phyloP scores from a whole-genome alignment of 495 filamentous ascomycete species.

The Platismatia glauca region DNA sequence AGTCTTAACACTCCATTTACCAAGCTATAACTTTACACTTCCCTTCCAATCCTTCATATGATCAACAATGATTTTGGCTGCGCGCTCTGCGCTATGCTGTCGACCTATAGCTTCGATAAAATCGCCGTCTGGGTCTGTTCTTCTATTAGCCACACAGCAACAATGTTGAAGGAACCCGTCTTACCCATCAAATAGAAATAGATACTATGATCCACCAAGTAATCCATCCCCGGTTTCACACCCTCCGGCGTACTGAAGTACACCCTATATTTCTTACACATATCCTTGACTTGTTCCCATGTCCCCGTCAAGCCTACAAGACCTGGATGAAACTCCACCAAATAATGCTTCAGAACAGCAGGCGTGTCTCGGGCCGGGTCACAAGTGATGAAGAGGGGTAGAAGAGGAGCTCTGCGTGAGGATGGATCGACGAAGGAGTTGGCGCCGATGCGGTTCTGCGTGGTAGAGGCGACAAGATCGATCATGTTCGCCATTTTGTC shows the following conservation, averaged over 20 bases:
- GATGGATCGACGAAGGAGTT: slow-evolving; percentile 84
- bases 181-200: slow-evolving; percentile 97
- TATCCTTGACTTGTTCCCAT: slow-evolving; percentile 81
- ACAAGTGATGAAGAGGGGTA: slow-evolving; percentile 88
- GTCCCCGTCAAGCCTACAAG: slow-evolving; percentile 86
- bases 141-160: background rate
- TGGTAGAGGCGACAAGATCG: slow-evolving; percentile 56
- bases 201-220: slow-evolving; percentile 96
- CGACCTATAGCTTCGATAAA: slow-evolving; percentile 95
- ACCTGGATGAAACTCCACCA: slow-evolving; percentile 83
- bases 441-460: slow-evolving; percentile 48
- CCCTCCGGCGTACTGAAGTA: slow-evolving; percentile 90
- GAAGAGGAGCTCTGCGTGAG: slow-evolving; percentile 46
- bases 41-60: slow-evolving; percentile 89
- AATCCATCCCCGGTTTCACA: slow-evolving; percentile 88
- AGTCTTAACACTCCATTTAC: background rate
- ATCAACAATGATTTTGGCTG: slow-evolving; percentile 70
- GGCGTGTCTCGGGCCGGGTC: slow-evolving; percentile 88
- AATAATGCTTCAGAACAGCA: slow-evolving; percentile 70
- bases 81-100: slow-evolving; percentile 83
- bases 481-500: slow-evolving; percentile 97
- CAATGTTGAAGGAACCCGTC: slow-evolving; percentile 19
- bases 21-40: slow-evolving; percentile 29
- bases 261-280: slow-evolving; percentile 91
- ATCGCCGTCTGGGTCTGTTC: slow-evolving; percentile 82